Base-by-base conservation (phyloP, 352 stramenopile genomes). In the Phytopythium montanum region DNA sequence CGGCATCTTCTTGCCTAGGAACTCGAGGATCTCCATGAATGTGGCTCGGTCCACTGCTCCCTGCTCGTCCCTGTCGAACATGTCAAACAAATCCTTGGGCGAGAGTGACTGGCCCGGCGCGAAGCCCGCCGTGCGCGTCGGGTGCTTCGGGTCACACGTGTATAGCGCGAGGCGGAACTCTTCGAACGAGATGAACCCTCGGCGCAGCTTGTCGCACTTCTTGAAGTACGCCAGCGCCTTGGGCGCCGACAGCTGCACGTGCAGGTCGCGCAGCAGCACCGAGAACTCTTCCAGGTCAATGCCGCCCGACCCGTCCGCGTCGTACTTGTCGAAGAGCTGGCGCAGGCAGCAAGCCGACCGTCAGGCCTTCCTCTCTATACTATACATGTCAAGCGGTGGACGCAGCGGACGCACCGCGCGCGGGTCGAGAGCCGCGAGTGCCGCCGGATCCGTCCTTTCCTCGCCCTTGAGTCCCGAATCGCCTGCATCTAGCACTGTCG, bases 301-400 rank as follows among this genome's bases (percentile, higher is more conserved):
- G 25, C 83, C 82, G 7, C 82, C 85, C 3, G 82, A 92, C 16
- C 75, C 74, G 39, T 94, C 85, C 12, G 72, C 58, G 62, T 94
- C 83, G 64, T 92, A 94, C 55, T 94, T 91, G 60, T 89, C 74
- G 54, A 94, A 94, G 34, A 94, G 72, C 85, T 94, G 41, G 49
- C 5, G 31, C 7, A 13, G 31, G 31, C 12, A 36, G 31, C 12
- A 36, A 6, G 31, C 8, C 5, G 12, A 36, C 5, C 31, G 5
- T 36, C 29, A 34, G 29, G 29, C 29, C 29, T 34, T n/a, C 29
- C 29, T 34, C 5, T 34, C 29, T 34, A n/a, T n/a, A n/a, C n/a
- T n/a, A n/a, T n/a, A n/a, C n/a, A n/a, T n/a, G n/a, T n/a, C n/a
- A n/a, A n/a, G n/a, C n/a, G n/a, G n/a, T 33, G 12, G 44, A 51